A percentile compares a stretch with the other conserved stretches of the same genome.
Evolutionary conservation across 73 alveolate genomes (phyloP).

Genomic region (Stentor coeruleus): DNA sequence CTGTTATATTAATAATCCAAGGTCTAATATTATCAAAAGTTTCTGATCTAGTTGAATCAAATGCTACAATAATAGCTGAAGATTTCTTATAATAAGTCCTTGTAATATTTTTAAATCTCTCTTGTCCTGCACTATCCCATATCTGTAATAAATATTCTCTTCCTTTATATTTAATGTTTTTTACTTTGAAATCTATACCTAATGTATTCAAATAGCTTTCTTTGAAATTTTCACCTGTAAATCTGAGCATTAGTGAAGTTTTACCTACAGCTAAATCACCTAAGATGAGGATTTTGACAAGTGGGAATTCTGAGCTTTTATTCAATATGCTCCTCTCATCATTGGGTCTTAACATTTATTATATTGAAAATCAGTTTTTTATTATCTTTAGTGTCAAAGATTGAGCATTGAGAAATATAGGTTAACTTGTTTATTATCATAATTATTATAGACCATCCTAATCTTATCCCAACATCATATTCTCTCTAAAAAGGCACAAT

Average conservation of each 20-base stretch:
- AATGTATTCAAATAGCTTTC: conserved; percentile 48
- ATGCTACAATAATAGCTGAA: conserved; percentile 55
- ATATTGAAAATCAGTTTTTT: too few species aligned
- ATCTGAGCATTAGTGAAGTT: conserved; percentile 45
- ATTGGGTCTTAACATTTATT: too few species aligned
- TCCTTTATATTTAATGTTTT: conserved; percentile 40
- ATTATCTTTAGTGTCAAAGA: too few species aligned
- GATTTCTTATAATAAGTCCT: conserved; percentile 55
- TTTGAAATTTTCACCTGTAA: conserved; percentile 50
- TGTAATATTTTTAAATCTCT: conserved; percentile 58
- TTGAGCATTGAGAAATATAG: too few species aligned
- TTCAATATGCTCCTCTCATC: too few species aligned
- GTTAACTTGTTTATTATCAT: too few species aligned
- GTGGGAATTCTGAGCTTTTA: too few species aligned
- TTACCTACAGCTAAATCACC: conserved; percentile 83
- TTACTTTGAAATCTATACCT: conserved; percentile 65
- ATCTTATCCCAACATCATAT: too few species aligned
- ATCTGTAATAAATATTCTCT: conserved; percentile 45
- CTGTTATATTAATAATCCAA: conserved; percentile 61
- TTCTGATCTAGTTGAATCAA: conserved; percentile 55
- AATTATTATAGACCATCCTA: too few species aligned
- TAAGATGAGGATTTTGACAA: conserved; percentile 46
- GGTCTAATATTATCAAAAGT: conserved; percentile 51
- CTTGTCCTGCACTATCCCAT: conserved; percentile 71
- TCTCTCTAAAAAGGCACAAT: too few species aligned